These are phyloP conservation scores for Coniochaeta hoffmannii DNA, from an alignment of 2,329 filamentous ascomycete species.

Conservation along the genomic window DNA sequence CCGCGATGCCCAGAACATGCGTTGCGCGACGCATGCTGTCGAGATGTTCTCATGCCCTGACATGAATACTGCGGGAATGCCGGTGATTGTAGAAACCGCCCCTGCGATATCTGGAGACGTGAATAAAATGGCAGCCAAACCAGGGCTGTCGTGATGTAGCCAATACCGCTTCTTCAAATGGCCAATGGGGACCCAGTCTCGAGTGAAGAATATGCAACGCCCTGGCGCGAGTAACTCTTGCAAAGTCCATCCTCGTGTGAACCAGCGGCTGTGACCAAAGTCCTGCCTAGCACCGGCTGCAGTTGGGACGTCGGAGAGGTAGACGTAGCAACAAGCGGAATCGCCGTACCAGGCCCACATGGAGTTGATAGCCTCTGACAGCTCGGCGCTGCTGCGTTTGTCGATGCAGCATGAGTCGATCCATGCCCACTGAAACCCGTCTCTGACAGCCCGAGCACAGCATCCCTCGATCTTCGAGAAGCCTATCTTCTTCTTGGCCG, in stretches of 20 bases:
- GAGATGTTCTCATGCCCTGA: background rate
- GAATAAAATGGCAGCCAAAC: background rate
- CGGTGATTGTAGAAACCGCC: background rate
- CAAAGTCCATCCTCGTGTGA: conserved; percentile 6
- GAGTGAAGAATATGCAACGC: background rate
- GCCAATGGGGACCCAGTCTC: background rate
- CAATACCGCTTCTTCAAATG: background rate
- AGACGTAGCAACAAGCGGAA: background rate
- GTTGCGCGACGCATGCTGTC: background rate
- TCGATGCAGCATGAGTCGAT: background rate
- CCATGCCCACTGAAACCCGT: background rate
- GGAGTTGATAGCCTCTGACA: background rate
- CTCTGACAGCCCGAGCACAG: background rate
- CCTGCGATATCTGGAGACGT: background rate
- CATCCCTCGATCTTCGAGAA: background rate
- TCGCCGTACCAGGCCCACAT: background rate
- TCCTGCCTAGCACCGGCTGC: background rate
- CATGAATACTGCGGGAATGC: background rate
- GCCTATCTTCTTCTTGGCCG: background rate
- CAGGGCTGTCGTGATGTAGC: background rate
- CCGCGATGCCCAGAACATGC: conserved; percentile 7
- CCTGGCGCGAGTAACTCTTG: conserved; percentile 3
- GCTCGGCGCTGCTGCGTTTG: background rate
- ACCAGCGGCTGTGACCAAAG: background rate
- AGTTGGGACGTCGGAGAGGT: background rate